Percentiles rank a stretch among this genome's conserved stretches.
These are phyloP conservation scores for Fusarium decemcellulare DNA, from an alignment of 2,329 filamentous ascomycete species.

Conservation along the genomic window DNA sequence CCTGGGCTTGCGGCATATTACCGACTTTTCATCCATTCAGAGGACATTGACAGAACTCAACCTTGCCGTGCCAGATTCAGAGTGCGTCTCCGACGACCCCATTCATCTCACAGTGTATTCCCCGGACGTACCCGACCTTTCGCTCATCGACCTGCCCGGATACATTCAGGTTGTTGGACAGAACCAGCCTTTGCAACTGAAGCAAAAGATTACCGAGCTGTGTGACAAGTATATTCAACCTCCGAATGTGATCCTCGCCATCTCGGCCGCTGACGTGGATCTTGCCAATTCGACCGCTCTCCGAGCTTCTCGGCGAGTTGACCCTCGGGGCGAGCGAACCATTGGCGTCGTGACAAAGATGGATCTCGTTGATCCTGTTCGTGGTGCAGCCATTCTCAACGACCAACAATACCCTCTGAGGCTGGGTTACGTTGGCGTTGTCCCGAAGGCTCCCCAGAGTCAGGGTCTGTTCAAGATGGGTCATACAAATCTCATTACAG, in stretches of 20 bases:
- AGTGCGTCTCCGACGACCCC: conserved; percentile 96
- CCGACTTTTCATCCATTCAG: conserved; percentile 93
- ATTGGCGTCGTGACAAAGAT: conserved; percentile 99
- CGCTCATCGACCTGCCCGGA: conserved; percentile 94
- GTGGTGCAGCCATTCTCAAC: conserved; percentile 83
- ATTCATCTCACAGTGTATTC: conserved; percentile 98
- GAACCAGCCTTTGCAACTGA: conserved; percentile 91
- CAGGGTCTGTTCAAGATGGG: conserved; percentile 87
- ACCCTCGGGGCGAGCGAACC: conserved; percentile 93
- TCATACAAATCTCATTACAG: conserved; percentile 81
- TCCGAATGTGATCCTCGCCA: conserved; percentile 96
- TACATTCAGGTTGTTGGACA: conserved; percentile 97
- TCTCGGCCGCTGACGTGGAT: conserved; percentile 97
- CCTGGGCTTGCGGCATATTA: conserved; percentile 88
- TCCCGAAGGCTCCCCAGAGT: conserved; percentile 82
- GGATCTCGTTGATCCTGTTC: conserved; percentile 90
- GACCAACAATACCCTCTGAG: conserved; percentile 95
- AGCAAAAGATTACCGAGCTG: conserved; percentile 94
- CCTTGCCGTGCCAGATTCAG: conserved; percentile 87
- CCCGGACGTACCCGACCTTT: conserved; percentile 94
- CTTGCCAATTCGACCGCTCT: conserved; percentile 95
- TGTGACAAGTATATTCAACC: conserved; percentile 99
- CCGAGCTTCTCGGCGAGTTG: conserved; percentile 89
- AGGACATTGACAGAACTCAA: conserved; percentile 96
- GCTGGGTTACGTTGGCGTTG: conserved; percentile 96